phyloP scores from a whole-genome alignment of 768 basidiomycete species.

The Trametes maxima region DNA sequence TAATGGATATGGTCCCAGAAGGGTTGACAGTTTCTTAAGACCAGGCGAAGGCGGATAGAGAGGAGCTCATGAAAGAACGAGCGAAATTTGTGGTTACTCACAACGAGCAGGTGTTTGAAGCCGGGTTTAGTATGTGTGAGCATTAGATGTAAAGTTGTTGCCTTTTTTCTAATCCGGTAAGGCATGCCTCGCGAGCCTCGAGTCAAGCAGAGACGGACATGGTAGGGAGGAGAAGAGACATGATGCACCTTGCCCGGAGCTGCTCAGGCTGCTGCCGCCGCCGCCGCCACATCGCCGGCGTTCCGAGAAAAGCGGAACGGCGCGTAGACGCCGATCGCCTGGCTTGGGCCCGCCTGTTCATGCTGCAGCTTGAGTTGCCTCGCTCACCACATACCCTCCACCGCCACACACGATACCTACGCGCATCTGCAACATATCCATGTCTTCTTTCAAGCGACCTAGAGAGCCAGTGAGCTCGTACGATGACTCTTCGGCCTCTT shows the following conservation, averaged over 20 bases:
- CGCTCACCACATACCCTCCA: not conserved
- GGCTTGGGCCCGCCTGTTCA: too few species aligned
- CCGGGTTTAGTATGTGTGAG: constrained; percentile 24
- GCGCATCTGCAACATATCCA: not conserved
- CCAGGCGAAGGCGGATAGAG: constrained; percentile 20
- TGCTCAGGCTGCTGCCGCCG: too few species aligned
- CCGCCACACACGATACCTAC: not conserved
- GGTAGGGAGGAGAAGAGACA: too few species aligned
- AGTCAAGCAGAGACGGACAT: too few species aligned
- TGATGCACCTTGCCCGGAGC: too few species aligned
- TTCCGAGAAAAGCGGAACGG: too few species aligned
- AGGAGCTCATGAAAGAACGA: constrained; percentile 28
- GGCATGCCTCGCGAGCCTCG: too few species aligned
- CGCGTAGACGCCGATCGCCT: too few species aligned
- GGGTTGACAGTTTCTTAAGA: constrained; percentile 6
- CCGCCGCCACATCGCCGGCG: too few species aligned
- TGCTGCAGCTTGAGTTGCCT: too few species aligned
- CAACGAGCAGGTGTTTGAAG: constrained; percentile 15
- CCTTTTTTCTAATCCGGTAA: too few species aligned
- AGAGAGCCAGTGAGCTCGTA: not conserved
- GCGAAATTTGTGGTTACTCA: constrained; percentile 16
- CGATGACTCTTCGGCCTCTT: constrained; percentile 19
- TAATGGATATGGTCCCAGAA: constrained; percentile 19
- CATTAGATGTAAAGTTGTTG: not conserved
- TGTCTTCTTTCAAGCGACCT: constrained; percentile 18